phyloP scores from a whole-genome alignment of 306 rosid species.

The Vigna trinervia region DNA sequence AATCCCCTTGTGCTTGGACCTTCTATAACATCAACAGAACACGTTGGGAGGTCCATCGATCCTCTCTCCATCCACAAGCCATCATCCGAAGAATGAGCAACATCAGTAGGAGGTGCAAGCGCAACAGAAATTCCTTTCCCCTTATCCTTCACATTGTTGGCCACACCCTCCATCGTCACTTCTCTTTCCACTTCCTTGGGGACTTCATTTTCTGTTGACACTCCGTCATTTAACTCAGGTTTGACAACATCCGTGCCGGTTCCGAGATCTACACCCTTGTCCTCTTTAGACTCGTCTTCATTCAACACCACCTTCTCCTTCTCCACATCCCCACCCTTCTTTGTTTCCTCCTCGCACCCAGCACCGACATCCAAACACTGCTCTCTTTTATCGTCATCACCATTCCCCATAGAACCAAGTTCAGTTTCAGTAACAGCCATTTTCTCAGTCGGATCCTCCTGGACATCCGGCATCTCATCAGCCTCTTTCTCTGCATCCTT shows the following conservation, averaged over 20 bases:
- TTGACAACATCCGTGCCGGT: conserved; percentile 50
- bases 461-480: conserved; percentile 47
- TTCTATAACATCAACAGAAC: conserved; percentile 68
- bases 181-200: conserved; percentile 44
- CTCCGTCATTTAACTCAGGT: conserved; percentile 52
- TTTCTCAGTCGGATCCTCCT: conserved; percentile 30
- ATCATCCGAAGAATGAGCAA: conserved; percentile 57
- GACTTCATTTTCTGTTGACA: conserved; percentile 52
- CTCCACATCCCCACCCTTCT: conserved; percentile 43
- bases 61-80: conserved; percentile 66
- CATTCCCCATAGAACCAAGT: conserved; percentile 25
- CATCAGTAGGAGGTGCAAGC: conserved; percentile 50
- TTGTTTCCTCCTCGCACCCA: conserved; percentile 43
- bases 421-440: conserved; percentile 42
- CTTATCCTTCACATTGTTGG: conserved; percentile 71
- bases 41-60: conserved; percentile 51
- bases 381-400: conserved; percentile 37
- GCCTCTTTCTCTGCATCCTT: conserved; percentile 48
- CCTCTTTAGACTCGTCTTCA: conserved; percentile 52
- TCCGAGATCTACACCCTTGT: conserved; percentile 55
- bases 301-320: conserved; percentile 43
- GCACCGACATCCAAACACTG: conserved; percentile 44
- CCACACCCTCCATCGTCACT: conserved; percentile 45
- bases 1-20: conserved; percentile 92
- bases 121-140: conserved; percentile 76